Evolutionary conservation across 2,329 filamentous ascomycete genomes (phyloP).

Genomic region (Colletotrichum phormii): DNA sequence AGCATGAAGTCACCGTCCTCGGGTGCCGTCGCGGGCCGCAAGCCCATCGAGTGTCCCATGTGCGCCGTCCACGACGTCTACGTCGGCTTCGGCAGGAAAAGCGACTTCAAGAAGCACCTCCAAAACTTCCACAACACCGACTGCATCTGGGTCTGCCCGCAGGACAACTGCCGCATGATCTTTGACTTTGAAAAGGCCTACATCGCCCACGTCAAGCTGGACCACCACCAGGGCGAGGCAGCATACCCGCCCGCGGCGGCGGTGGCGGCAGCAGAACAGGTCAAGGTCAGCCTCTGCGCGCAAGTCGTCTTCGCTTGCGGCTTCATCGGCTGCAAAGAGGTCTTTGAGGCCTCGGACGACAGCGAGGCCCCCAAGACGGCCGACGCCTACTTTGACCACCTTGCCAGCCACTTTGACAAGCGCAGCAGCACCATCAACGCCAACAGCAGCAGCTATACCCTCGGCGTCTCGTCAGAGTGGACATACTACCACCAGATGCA

Average conservation of each 20-base stretch:
- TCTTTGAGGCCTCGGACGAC: conserved; percentile 53
- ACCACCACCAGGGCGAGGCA: conserved; percentile 46
- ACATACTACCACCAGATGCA: conserved; percentile 57
- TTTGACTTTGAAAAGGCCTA: conserved; percentile 59
- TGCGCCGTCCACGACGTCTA: conserved; percentile 58
- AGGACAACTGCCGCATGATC: conserved; percentile 53
- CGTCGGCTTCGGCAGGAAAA: conserved; percentile 59
- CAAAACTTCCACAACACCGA: conserved; percentile 59
- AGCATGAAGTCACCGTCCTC: neutral
- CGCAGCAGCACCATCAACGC: conserved; percentile 50
- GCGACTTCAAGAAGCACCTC: conserved; percentile 62
- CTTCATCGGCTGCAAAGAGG: conserved; percentile 54
- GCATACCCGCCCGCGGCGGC: conserved; percentile 45
- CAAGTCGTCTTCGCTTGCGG: conserved; percentile 59
- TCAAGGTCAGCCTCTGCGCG: conserved; percentile 54
- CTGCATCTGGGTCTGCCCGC: conserved; percentile 56
- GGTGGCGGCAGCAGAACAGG: conserved; percentile 47
- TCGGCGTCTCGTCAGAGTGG: conserved; percentile 45
- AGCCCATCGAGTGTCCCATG: conserved; percentile 54
- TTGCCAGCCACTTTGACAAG: conserved; percentile 57
- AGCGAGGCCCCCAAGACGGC: conserved; percentile 51
- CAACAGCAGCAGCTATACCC: conserved; percentile 51
- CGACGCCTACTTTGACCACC: conserved; percentile 60
- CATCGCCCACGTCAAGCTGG: conserved; percentile 56
- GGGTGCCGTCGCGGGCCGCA: conserved; percentile 12